Conservation (phyloP, 2,329 filamentous ascomycete species). For the Mariannaea sp. region DNA sequence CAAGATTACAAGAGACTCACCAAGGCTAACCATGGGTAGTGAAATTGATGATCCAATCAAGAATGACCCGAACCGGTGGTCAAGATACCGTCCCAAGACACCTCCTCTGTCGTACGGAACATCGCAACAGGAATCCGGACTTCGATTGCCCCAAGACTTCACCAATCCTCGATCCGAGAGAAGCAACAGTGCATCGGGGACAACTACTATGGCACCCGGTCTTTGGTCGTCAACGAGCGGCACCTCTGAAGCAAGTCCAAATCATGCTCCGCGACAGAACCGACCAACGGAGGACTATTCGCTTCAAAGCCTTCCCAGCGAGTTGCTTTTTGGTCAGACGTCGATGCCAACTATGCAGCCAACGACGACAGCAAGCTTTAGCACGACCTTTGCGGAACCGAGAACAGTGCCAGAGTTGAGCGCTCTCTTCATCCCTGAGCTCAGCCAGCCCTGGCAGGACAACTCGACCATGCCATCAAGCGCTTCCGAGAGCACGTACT, state of each 20-base stretch:
- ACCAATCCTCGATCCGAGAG: slow-evolving; percentile 11
- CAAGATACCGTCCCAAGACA: slow-evolving; percentile 25
- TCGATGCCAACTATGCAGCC: slow-evolving; percentile 25
- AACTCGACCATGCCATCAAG: slow-evolving; percentile 51
- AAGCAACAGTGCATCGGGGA: slow-evolving; percentile 18
- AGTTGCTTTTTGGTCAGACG: slow-evolving; percentile 32
- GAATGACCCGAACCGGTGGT: slow-evolving; percentile 10
- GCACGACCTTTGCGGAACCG: slow-evolving; percentile 30
- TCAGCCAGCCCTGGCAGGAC: slow-evolving; percentile 41
- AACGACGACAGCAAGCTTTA: slow-evolving; percentile 21
- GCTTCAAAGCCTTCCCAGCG: slow-evolving; percentile 24
- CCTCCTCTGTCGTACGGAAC: slow-evolving; percentile 20
- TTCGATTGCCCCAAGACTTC: slow-evolving; percentile 31
- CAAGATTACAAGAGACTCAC: background rate
- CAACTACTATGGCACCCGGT: slow-evolving; percentile 20
- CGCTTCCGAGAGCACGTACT: slow-evolving; percentile 53
- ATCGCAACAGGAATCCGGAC: slow-evolving; percentile 20
- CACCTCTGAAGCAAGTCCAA: slow-evolving; percentile 16
- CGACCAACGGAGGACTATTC: slow-evolving; percentile 28
- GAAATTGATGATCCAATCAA: slow-evolving; percentile 26
- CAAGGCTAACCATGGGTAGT: slow-evolving; percentile 27
- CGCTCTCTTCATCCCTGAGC: slow-evolving; percentile 32
- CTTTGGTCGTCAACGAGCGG: slow-evolving; percentile 33
- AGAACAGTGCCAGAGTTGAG: slow-evolving; percentile 31
- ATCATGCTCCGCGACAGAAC: slow-evolving; percentile 24